Evolutionary conservation across 768 basidiomycete genomes (phyloP).

Genomic region (Tricholoma hemisulphureum): DNA sequence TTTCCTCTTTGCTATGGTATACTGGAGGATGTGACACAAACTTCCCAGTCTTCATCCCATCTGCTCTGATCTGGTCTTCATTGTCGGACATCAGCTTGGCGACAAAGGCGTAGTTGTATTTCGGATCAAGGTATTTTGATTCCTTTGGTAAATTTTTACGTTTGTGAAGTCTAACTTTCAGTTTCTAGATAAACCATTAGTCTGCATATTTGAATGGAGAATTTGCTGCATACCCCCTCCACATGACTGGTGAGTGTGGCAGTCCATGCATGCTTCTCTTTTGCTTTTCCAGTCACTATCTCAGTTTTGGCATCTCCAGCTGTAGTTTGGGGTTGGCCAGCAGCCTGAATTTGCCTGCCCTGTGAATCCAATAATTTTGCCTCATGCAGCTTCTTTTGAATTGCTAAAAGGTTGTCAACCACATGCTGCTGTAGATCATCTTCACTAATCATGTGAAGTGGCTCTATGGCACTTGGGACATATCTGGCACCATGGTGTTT

Average conservation of each 20-base stretch:
- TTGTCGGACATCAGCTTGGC: conserved; percentile 16
- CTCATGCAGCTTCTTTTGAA: conserved; percentile 2
- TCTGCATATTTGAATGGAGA: too few species aligned
- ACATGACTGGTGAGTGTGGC: too few species aligned
- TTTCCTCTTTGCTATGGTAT: not conserved
- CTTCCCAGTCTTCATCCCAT: not conserved
- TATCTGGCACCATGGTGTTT: not conserved
- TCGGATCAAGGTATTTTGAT: conserved; percentile 1
- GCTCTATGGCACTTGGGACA: not conserved
- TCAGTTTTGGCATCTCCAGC: too few species aligned
- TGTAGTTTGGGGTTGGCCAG: not conserved
- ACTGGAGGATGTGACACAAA: not conserved
- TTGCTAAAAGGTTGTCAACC: not conserved
- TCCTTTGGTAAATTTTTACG: conserved; percentile 1
- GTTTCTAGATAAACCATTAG: conserved; percentile 11
- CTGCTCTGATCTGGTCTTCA: conserved; percentile 14
- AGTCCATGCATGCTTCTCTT: too few species aligned
- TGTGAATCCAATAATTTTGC: not conserved
- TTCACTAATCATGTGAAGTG: not conserved
- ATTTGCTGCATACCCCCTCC: too few species aligned
- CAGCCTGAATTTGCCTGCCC: not conserved
- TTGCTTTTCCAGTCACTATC: too few species aligned
- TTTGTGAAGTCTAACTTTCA: conserved; percentile 7
- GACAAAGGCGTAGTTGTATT: conserved; percentile 14
- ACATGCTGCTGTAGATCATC: conserved; percentile 3